These are phyloP conservation scores for Suillus alpinus DNA, from an alignment of 768 basidiomycete genomes.

Conservation along the genomic window DNA sequence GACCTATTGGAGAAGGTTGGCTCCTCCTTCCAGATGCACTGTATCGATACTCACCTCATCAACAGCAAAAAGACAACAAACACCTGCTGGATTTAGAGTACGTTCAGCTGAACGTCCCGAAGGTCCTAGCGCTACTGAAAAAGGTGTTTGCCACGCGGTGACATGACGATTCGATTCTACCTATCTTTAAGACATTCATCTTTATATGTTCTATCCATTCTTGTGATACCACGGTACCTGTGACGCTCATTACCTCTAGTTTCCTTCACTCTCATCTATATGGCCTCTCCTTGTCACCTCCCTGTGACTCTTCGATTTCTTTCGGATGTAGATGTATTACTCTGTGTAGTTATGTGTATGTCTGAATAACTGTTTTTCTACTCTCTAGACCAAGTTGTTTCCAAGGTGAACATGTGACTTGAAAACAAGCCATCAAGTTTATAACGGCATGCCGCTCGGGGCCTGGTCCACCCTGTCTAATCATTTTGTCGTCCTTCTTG, in stretches of 20 bases:
- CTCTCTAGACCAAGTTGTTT: neutral
- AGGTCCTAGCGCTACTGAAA: constrained; percentile 87
- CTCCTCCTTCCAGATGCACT: constrained; percentile 4
- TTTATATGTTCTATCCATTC: constrained; percentile 33
- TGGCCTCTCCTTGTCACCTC: constrained; percentile 10
- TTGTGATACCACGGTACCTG: constrained; percentile 25
- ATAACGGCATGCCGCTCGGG: neutral
- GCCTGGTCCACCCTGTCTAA: neutral
- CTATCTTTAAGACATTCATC: constrained; percentile 17
- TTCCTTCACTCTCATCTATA: constrained; percentile 6
- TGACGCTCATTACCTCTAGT: constrained; percentile 19
- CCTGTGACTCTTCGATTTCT: constrained; percentile 27
- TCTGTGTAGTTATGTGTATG: constrained; percentile 35
- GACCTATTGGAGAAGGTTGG: constrained; percentile 94
- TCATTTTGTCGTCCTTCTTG: neutral
- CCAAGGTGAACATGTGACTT: neutral
- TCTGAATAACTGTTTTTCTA: constrained; percentile 35
- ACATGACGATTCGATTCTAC: constrained; percentile 24
- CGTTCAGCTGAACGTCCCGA: constrained; percentile 94
- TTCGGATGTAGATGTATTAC: constrained; percentile 38
- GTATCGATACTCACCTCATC: constrained; percentile 12
- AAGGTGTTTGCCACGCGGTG: constrained; percentile 91
- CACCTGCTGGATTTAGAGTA: constrained; percentile 96
- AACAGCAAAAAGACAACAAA: constrained; percentile 98
- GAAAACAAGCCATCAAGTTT: neutral